Evolutionary conservation across 2,329 filamentous ascomycete species (phyloP), one percentile per base, ranked within the genome.

Genomic region (Thielaviopsis ethacetica): DNA sequence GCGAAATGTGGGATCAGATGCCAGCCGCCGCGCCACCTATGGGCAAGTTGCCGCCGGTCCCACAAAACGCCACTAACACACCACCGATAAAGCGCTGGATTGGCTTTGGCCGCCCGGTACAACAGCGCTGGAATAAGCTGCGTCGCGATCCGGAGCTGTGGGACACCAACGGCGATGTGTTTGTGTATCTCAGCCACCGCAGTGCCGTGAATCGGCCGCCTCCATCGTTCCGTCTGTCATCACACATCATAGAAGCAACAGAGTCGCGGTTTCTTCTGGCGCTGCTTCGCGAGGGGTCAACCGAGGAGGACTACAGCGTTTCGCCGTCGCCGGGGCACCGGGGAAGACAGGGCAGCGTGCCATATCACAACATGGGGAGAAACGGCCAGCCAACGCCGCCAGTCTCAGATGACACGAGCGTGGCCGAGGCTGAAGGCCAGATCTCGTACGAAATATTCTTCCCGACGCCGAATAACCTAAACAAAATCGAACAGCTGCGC

Each of bases 401-500:
- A 0, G 44, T 66, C 64, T 17, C 66, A 63, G 6, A 75, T 9
- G 68, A 72, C 1, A 77, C 75, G 0, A 75, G 77, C 53, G 71
- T 74, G 44, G 72, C 70, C 13, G 73, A 77, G 19, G 65, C 71
- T 5, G 77, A 80, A 61, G 78, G 77, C 2, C 75, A 78, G 63
- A 77, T 82, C 51, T 78, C 75, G 1, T 82, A 82, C 61, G 76
- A 84, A 65, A 78, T 86, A 67, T 81, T 78, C 69, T 83, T 86
- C 61, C 76, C 82, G 0, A 74, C 80, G 0, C 81, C 81, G 0
- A 63, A 73, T 1, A 73, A 76, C 44, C 64, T 77, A 47, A 74
- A 65, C 64, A 75, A 69, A 65, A 68, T 68, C 19, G 77, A 76
- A 50, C 76, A 75, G 58, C 72, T 76, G 1, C 73, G 80, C 0